Conservation (phyloP, 2,329 filamentous ascomycete genomes). For the Fusarium chlamydosporum region DNA sequence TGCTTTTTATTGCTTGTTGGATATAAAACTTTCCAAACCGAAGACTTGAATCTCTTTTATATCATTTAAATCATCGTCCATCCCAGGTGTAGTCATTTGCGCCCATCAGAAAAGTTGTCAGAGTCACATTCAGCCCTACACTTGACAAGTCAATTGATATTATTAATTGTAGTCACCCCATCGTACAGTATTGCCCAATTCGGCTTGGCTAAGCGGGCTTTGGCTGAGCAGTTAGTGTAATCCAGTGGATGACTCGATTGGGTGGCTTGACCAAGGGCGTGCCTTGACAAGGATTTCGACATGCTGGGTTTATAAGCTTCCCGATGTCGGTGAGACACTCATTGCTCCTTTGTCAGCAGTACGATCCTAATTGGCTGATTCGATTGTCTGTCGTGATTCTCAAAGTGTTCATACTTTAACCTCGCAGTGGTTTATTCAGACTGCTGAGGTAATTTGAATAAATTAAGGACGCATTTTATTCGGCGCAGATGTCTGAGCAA, state of each 20-base stretch:
- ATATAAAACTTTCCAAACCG: accelerated
- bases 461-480: background rate
- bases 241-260: background rate
- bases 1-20: background rate
- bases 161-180: background rate
- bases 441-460: background rate
- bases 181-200: background rate
- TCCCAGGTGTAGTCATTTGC: background rate
- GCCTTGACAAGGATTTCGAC: background rate
- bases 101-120: background rate
- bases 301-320: constrained; percentile 4
- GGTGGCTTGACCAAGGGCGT: constrained; percentile 3
- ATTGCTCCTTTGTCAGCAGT: background rate
- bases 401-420: background rate
- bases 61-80: background rate
- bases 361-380: background rate
- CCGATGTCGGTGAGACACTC: constrained; percentile 4
- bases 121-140: constrained; percentile 8
- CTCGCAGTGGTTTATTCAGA: background rate
- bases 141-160: background rate
- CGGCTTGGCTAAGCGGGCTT: background rate
- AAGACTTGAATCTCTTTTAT: background rate
- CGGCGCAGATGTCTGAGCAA: background rate
- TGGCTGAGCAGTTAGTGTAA: background rate
- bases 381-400: background rate